Evolutionary conservation across 352 stramenopile species (phyloP), one percentile per base, ranked within the genome.

Genomic region (Globisporangium acanthophoron): DNA sequence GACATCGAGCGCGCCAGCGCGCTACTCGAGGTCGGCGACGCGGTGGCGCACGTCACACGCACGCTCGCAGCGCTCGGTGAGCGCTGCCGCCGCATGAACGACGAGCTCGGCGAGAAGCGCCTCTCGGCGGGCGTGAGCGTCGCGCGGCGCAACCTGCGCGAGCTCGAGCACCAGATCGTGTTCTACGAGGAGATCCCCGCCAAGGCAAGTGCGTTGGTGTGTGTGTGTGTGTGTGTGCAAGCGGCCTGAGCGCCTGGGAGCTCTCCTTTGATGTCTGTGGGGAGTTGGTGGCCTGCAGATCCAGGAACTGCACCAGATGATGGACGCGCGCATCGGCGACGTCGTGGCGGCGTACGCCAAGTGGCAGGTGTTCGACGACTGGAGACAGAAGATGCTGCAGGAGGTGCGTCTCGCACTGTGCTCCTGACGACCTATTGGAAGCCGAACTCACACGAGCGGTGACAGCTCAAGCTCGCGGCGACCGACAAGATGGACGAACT

Each of bases 71-170:
- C 64, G 15, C 72, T 94, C 48, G 65, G 77, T 0, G 65, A 74
- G 47, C 82, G 72, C 52, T 94, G 85, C 59, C 73, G 75, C 52
- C 73, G 75, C 37, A 93, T 94, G 85, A 90, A 91, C 59, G 78
- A 90, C 21, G 85, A 94, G 37, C 62, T 94, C 13, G 82, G 83
- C 4, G 81, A 92, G 55, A 91, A 91, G 68, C 88, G 89, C 54
- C 67, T 88, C 3, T 87, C 76, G 37, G 89, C 85, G 0, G 79
- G 75, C 2, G 79, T 94, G 45, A 92, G 85, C 60, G 88, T 91
- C 54, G 85, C 83, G 21, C 64, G 85, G 27, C 77, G 85, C 11
- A 94, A 94, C 54, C 64, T 92, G 3, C 87, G 87, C 51, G 82
- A 94, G 52, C 64, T 94, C 9, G 83, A 94, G 62, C 70, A 56